Base-by-base conservation (phyloP, 768 basidiomycete species). In the Cystofilobasidium capitatum region DNA sequence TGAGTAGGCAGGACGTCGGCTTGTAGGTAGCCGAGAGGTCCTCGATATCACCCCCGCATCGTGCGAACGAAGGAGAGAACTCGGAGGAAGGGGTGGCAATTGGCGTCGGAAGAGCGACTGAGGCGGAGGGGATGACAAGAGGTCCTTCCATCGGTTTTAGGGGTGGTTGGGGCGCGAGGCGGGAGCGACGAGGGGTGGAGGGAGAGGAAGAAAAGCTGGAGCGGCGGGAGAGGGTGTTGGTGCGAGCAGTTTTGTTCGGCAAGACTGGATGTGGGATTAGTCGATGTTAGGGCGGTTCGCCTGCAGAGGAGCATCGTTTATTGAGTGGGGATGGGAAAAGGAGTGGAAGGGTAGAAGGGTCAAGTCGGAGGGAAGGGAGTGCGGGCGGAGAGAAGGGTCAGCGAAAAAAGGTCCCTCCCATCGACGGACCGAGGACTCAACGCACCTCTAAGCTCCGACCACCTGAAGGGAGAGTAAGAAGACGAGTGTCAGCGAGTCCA, bases 381-480 rank as follows among this genome's bases (percentile, higher is more conserved):
- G 62, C 20, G 29, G n/a, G 62, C 45, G 51, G 51, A 54, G 31
- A 22, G 35, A 35, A 36, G 31, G 31, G 40, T 65, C 64, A 22
- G 42, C 42, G 40, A 33, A 33, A 16, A 35, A 26, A 42, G 26
- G 16, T 35, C 36, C 6, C 33, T 9, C 36, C 33, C 14, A 8
- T 24, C n/a, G 17, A 33, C 47, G 22, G 35, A 31, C 13, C 7
- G 4, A 26, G 62, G n/a, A 45, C 24, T 26, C 47, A 36, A 51
- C 17, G 58, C 64, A 58, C 65, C 65, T 59, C 65, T 44, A 26
- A 66, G 45, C 58, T 66, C 58, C 36, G 65, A 66, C 65, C 65
- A 66, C 65, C 65, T 66, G 59, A 29, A 40, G 44, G 54, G 24
- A 9, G n/a, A 64, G 55, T 1, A n/a, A 20, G n/a, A 20, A 33